Conservation (phyloP, 257 asterid species). For the Jacaranda copaia region DNA sequence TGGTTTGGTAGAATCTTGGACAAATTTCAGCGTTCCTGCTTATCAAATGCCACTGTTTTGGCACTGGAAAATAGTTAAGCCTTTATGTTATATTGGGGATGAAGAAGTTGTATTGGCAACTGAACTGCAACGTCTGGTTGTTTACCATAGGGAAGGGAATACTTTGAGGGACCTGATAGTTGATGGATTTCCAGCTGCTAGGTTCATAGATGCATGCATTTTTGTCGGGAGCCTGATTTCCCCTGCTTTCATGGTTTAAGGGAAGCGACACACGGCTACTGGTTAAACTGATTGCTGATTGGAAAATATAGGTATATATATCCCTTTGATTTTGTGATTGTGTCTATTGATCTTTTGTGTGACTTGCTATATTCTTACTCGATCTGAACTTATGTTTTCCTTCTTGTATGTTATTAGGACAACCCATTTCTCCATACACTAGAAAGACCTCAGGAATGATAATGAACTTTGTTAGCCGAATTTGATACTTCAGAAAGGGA, state of each 20-base stretch:
- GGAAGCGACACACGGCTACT: too few relatives aligned
- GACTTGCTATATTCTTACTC: too few relatives aligned
- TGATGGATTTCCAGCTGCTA: conserved; percentile 30
- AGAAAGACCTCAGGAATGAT: too few relatives aligned
- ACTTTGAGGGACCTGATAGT: conserved; percentile 23
- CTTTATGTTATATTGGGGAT: conserved; percentile 30
- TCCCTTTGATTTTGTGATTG: too few relatives aligned
- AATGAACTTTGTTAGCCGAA: too few relatives aligned
- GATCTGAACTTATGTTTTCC: too few relatives aligned
- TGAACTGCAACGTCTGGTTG: conserved; percentile 23
- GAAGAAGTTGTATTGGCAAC: conserved; percentile 31
- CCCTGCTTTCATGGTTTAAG: background rate
- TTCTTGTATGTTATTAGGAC: too few relatives aligned
- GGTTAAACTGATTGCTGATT: too few relatives aligned
- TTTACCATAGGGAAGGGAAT: conserved; percentile 18
- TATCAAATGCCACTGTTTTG: background rate
- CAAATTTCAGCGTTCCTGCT: conserved; percentile 24
- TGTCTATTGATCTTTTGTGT: too few relatives aligned
- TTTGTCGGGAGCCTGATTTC: conserved; percentile 43
- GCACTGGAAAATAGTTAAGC: background rate
- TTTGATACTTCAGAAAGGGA: too few relatives aligned
- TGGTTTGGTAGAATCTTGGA: conserved; percentile 45
- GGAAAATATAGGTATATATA: too few relatives aligned
- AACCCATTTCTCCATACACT: too few relatives aligned
- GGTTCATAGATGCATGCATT: conserved; percentile 26